Base-by-base conservation (phyloP, 805 yeast genomes). In the Barnettozyma botsteinii region DNA sequence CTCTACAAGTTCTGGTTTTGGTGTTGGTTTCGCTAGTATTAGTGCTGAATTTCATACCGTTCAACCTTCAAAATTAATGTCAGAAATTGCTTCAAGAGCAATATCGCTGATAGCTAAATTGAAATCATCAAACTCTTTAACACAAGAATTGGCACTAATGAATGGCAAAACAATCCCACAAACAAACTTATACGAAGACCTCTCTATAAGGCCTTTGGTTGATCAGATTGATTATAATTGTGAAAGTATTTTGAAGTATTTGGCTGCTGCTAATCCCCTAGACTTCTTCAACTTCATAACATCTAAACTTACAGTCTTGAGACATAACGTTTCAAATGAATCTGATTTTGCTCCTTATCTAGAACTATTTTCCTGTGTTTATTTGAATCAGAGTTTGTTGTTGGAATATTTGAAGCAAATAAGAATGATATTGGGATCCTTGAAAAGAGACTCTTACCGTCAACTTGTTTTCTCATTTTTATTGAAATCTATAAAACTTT, bases 261-360 rank as follows among this genome's bases (percentile, higher is more conserved):
- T 75, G 8, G 73, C 80, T 1, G 74, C 79, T 13, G 60, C 79
- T 4, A 75, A 77, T 50, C 69, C 74, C 23, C 38, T 43, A 0
- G 75, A 71, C 35, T 70, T 61, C 42, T 65, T 60, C 21, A 56
- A 60, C 9, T 70, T 64, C 51, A 40, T 61, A 37, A 56, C 52
- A 3, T 37, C 45, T 7, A 59, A 60, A 30, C 49, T 65, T 15
- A 52, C 48, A 26, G 50, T 48, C 20, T 40, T 62, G 24, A 62
- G 58, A 24, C 73, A 69, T 33, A 49, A 69, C 35, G 46, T 62
- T 22, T 42, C 56, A 4, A 60, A 59, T 23, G 72, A 67, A 35
- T 44, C 53, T 20, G 64, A 68, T 10, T 61, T 61, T 33, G 56
- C 73, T 13, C 70, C 67, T 21, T 57, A 68, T 33, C 54, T 73